These are phyloP conservation scores for Lepidium sativum DNA, from an alignment of 345 rosid species.

Conservation along the genomic window DNA sequence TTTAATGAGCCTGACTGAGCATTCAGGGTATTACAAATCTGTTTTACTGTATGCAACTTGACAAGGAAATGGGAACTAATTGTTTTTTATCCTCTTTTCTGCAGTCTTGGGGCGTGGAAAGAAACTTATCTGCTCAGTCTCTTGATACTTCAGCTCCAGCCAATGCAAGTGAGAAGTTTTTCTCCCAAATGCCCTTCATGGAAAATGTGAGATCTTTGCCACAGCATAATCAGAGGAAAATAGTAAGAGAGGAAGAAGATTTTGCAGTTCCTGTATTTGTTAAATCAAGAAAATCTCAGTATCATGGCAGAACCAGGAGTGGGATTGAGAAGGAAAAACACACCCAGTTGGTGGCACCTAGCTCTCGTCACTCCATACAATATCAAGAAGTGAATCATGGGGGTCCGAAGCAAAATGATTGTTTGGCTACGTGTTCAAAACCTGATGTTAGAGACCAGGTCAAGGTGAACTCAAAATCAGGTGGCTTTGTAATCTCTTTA, in stretches of 20 bases:
- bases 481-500: constrained; percentile 16
- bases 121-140: constrained; percentile 27
- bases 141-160: constrained; percentile 29
- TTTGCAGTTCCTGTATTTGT: constrained; percentile 62
- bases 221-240: constrained; percentile 34
- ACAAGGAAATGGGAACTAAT: neutral
- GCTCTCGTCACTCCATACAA: neutral
- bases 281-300: constrained; percentile 32
- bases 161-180: constrained; percentile 30
- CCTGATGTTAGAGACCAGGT: constrained; percentile 11
- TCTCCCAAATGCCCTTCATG: constrained; percentile 24
- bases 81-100: neutral
- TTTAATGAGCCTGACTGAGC: neutral
- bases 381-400: neutral
- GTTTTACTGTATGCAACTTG: neutral
- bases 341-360: neutral
- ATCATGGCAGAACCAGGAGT: constrained; percentile 19
- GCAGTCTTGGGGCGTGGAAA: constrained; percentile 45
- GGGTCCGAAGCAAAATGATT: neutral
- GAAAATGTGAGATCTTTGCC: constrained; percentile 28
- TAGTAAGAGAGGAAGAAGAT: constrained; percentile 56
- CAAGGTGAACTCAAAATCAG: constrained; percentile 25
- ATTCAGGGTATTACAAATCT: neutral
- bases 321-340: constrained; percentile 27
- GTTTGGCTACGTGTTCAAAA: constrained; percentile 5